Conservation (phyloP, 805 yeast species). For the Nematodospora valgi region DNA sequence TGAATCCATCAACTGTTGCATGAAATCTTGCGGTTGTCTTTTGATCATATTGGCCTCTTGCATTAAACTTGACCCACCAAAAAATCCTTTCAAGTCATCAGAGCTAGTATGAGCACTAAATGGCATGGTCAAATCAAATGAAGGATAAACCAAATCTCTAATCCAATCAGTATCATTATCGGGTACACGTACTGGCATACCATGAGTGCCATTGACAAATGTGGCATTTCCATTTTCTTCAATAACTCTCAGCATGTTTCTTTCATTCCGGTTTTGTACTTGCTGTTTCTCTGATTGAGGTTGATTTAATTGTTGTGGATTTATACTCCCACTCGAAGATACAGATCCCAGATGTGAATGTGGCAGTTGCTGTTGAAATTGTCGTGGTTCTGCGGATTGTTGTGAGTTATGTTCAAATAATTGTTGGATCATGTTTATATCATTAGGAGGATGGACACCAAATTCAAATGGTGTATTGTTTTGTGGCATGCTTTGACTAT, state of each 20-base stretch:
- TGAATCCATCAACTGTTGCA: conserved; percentile 6
- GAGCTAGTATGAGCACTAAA: conserved; percentile 5
- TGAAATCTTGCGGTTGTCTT: conserved; percentile 4
- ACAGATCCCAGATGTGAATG: conserved; percentile 3
- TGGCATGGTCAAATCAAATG: conserved; percentile 53
- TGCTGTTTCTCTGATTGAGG: conserved; percentile 3
- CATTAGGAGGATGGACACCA: conserved; percentile 22
- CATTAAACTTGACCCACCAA: conserved; percentile 7
- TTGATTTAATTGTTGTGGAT: conserved; percentile 7
- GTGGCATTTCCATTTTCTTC: conserved; percentile 4
- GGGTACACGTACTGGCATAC: conserved; percentile 10
- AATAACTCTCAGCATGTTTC: conserved; percentile 6
- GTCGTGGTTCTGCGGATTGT: background rate
- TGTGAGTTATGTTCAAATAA: conserved; percentile 6
- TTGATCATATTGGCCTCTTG: conserved; percentile 3
- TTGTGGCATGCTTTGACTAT: conserved; percentile 7
- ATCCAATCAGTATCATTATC: conserved; percentile 54
- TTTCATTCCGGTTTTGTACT: background rate
- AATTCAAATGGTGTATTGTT: conserved; percentile 27
- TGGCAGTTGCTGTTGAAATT: background rate
- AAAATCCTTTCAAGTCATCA: conserved; percentile 9
- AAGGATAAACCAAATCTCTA: conserved; percentile 64
- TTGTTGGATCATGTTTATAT: conserved; percentile 11
- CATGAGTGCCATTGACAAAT: conserved; percentile 11
- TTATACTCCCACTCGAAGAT: conserved; percentile 2